Percentiles rank a stretch among this genome's conserved stretches.
Conservation (phyloP, 2,329 filamentous ascomycete species). For the Diplocarpon mali region DNA sequence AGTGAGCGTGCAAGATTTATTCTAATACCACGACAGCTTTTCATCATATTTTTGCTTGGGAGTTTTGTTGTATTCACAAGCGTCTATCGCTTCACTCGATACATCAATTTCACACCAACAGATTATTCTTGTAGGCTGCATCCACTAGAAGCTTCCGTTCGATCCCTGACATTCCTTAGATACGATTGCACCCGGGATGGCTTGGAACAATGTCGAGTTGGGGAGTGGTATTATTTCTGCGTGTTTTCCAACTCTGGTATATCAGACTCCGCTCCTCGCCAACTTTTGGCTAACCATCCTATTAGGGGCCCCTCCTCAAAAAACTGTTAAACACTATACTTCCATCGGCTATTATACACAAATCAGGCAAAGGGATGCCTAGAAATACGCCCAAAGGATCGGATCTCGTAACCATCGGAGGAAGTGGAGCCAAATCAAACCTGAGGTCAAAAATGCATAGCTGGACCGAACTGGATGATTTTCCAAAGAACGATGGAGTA, state of each 20-base stretch:
- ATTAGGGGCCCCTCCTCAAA: not conserved
- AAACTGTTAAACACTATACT: not conserved
- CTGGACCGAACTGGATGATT: not conserved
- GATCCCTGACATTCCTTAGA: not conserved
- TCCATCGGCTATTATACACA: not conserved
- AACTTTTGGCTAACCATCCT: not conserved
- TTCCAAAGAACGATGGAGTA: not conserved
- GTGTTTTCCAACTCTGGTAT: constrained; percentile 2
- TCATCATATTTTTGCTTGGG: not conserved
- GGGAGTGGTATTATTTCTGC: constrained; percentile 4
- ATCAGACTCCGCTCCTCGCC: not conserved
- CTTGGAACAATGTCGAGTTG: constrained; percentile 4
- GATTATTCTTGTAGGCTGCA: not conserved
- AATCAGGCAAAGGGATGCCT: not conserved
- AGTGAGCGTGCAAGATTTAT: no score
- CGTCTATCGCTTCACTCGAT: not conserved
- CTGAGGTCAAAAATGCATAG: not conserved
- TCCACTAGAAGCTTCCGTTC: not conserved
- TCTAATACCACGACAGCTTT: not conserved
- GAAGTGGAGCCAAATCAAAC: not conserved
- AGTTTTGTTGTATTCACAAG: not conserved
- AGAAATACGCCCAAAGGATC: not conserved
- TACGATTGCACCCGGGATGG: not conserved
- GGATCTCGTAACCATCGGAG: not conserved
- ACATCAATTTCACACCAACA: not conserved